phyloP scores from a whole-genome alignment of 352 stramenopile species.

The Globisporangium emineosum region DNA sequence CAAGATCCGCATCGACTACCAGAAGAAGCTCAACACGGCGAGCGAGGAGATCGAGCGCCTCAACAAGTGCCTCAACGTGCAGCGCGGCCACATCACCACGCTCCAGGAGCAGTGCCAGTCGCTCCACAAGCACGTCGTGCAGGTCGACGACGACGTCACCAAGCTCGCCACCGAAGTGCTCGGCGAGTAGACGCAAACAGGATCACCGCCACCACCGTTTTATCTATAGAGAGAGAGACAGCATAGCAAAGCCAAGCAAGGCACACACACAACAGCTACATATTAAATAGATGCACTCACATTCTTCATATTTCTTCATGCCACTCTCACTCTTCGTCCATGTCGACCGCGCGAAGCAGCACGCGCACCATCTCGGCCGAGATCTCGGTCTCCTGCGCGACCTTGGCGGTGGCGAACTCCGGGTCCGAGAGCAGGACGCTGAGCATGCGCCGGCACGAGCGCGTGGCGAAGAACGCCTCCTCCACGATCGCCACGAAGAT shows the following conservation, averaged over 20 bases:
- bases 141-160: constrained; percentile 84
- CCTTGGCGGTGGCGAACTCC: constrained; percentile 29
- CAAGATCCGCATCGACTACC: constrained; percentile 74
- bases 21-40: constrained; percentile 80
- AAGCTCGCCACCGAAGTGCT: constrained; percentile 81
- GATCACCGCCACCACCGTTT: neutral
- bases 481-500: constrained; percentile 92
- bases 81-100: constrained; percentile 81
- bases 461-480: constrained; percentile 89
- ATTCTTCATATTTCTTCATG: neutral
- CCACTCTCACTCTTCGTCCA: constrained; percentile 8
- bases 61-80: constrained; percentile 82
- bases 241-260: neutral
- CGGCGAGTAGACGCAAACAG: constrained; percentile 39
- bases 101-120: constrained; percentile 82
- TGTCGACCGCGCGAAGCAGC: constrained; percentile 44
- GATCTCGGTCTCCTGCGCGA: constrained; percentile 41
- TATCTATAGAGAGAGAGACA: constrained; percentile 5
- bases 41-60: constrained; percentile 81
- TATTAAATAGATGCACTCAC: constrained; percentile 11
- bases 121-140: constrained; percentile 80
- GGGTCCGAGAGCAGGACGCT: constrained; percentile 59
- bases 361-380: constrained; percentile 54
- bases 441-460: constrained; percentile 55
- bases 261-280: neutral